Evolutionary conservation across 768 basidiomycete genomes (phyloP), one percentile per base, ranked within the genome.

Genomic region (Podaxis carcinomalis): DNA sequence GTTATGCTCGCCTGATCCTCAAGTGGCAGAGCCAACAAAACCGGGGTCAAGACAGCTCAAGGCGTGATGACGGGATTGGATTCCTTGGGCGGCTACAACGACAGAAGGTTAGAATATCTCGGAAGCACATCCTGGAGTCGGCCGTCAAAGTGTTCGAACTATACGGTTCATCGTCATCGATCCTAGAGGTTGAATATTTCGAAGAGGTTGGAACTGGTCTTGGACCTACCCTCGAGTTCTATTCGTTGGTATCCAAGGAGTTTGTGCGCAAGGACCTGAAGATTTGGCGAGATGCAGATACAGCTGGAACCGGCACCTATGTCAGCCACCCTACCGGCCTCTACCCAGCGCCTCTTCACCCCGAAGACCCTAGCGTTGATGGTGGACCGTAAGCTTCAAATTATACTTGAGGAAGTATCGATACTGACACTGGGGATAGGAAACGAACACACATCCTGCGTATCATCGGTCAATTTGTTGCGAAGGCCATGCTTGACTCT

Each of bases 121-220:
- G 97, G 61, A 92, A 92, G 65, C 92, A 96, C 68, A 88, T 98
- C 28, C 81, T 99, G 21, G 96, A 98, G 72, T 96, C 95, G 19
- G 95, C 94, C 0, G 88, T 95, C 69, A 98, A 98, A 73, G 93
- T 95, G 7, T 93, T 99, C 65, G 95, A 96, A 70, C 84, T 98
- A 53, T 99, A 98, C 67, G 97, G 97, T 1, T 92, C 93, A 0
- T 94, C 93, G 1, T 92, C 90, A 3, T 94, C 94, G 0, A 86
- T 98, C 21, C 83, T 99, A 44, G 97, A 99, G 72, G 94, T 98
- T 54, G 95, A 99, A 76, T 98, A 98, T 76, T 98, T 98, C 68
- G 94, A 97, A 69, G 97, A 99, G 78, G 95, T 98, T 51, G 97
- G 97, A 19, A 98, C 96, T 6, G 97, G 97, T 19, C 78, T 99